Evolutionary conservation across 805 yeast genomes (phyloP).

Genomic region (Cyberlindnera lachancei): DNA sequence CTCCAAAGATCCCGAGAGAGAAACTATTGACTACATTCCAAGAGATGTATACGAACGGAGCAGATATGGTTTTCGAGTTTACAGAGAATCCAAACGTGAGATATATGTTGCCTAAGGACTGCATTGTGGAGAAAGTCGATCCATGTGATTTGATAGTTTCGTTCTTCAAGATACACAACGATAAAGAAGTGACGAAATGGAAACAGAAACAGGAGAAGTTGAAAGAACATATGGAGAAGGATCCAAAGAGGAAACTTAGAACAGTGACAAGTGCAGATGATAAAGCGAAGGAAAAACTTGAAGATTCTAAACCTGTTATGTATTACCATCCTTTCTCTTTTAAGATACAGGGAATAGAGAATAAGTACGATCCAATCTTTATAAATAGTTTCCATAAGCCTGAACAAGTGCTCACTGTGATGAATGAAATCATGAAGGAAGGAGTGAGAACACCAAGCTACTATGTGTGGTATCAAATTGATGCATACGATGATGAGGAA

Average conservation of each 20-base stretch:
- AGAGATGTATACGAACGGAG: constrained; percentile 57
- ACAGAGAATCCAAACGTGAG: constrained; percentile 72
- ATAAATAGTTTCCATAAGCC: constrained; percentile 54
- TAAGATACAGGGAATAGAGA: constrained; percentile 56
- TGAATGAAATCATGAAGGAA: constrained; percentile 50
- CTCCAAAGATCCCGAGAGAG: constrained; percentile 31
- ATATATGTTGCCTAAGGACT: constrained; percentile 66
- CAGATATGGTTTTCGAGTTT: constrained; percentile 79
- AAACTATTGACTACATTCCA: constrained; percentile 69
- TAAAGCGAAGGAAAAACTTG: constrained; percentile 1
- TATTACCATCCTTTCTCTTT: constrained; percentile 58
- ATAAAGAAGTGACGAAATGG: constrained; percentile 20
- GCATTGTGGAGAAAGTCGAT: constrained; percentile 55
- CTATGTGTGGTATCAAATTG: constrained; percentile 79
- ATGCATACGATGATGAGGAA: constrained; percentile 61
- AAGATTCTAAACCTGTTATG: constrained; percentile 28
- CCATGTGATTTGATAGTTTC: constrained; percentile 31
- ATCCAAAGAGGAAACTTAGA: constrained; percentile 5
- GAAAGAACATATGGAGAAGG: constrained; percentile 16
- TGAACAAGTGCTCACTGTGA: constrained; percentile 47
- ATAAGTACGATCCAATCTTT: constrained; percentile 55
- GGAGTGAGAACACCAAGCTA: constrained; percentile 58
- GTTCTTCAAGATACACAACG: constrained; percentile 25
- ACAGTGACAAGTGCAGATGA: constrained; percentile 5
- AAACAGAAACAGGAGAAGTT: constrained; percentile 12